Evolutionary conservation across 306 rosid genomes (phyloP), one percentile per base, ranked within the genome.

Genomic region (Lagenaria siceraria): DNA sequence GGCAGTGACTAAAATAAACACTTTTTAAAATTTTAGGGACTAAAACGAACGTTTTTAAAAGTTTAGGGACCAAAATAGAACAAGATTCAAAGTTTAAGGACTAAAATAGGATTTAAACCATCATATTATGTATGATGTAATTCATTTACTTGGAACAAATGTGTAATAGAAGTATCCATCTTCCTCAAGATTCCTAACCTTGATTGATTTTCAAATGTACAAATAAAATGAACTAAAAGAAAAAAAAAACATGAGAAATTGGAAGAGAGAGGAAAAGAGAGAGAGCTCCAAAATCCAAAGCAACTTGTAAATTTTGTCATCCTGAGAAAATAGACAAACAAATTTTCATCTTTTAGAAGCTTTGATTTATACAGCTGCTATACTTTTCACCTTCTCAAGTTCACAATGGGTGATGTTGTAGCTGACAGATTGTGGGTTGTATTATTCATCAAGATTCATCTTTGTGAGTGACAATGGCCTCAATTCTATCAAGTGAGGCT

Each of bases 401-500:
- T 71, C 53, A 58, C 19, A 14, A 62, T 66, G 60, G 58, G 5
- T 70, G 76, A 25, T 49, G 8, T 51, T 64, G 49, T 7, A 63
- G 48, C 51, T 36, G 18, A n/a, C 52, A 65, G 3, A 35, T n/a
- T 68, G 40, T 7, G 63, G 49, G 27, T 64, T 17, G 81, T 36
- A 63, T 35, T 18, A 56, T 66, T 79, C 79, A 81, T 54, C 80
- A 79, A 56, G 38, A 11, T 38, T 31, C 31, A 60, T 92, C 98
- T 46, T 77, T 79, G 77, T 90, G 92, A 64, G 96, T 95, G 81
- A 95, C 35, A 82, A 95, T 87, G 84, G 90, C 84, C 86, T 95
- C 98, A 24, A 95, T 89, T 86, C 98, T 87, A 83, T 95, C 98
- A 68, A 95, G 92, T 24, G 98, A 94, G 80, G 96, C 97, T 73